Evolutionary conservation across 441 rosid genomes (phyloP), one percentile per base, ranked within the genome.

Genomic region (Mallotus repandus): DNA sequence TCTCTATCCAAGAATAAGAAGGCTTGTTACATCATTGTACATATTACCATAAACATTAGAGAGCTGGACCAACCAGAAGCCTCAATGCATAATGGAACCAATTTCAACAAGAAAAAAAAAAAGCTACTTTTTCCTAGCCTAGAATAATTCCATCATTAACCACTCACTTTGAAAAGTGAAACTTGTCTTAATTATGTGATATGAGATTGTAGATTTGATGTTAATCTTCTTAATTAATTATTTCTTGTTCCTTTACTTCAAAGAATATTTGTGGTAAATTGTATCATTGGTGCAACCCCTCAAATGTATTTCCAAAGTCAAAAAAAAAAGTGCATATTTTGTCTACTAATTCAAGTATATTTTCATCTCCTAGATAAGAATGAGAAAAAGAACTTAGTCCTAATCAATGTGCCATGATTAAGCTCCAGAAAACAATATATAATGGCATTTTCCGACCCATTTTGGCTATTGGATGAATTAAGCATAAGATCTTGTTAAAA

Each of bases 371-470:
- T 25, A 25, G 29, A 43, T 4, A 25, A 38, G 1, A 0, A 7
- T 29, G 9, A 68, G 4, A 53, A 14, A 4, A 11, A 52, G 9
- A 49, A 52, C 43, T 35, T 19, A 2, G 49, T 35, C 52, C 53
- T 19, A 63, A 62, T 63, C 48, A 35, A 63, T 21, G 25, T 10
- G 10, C 43, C 21, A 74, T 74, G 21, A 74, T 74, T 49, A 41
- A 50, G 72, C 16, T 52, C 29, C 5, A 15, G 72, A 66, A 74
- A 74, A 66, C 59, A 74, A 67, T n/a, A 21, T 54, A 35, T 67
- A 58, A 67, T 66, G 72, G 43, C 61, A 32, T 66, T n/a, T 67
- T 74, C 77, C 72, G 60, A 60, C 77, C 77, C 63, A 74, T 57
- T 5, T 74, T 45, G 52, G 29, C 29, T n/a, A 74, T 74, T 66